Evolutionary conservation across 257 asterid genomes (phyloP).

Genomic region (Fraxinus cuspidata): DNA sequence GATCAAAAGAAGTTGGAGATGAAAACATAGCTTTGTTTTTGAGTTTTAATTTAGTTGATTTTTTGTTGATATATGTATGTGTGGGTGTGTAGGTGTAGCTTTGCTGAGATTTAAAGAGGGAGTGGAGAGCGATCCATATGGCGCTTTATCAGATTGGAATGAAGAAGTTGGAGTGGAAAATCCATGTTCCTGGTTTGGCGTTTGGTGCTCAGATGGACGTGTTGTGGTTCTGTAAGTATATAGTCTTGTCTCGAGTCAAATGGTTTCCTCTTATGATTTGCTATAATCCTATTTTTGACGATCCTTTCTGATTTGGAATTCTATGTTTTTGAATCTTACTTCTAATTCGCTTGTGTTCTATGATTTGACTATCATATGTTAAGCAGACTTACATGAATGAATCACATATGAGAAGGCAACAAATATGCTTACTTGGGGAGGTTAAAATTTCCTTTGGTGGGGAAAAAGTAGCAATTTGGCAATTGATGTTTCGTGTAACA

Average conservation of each 20-base stretch:
- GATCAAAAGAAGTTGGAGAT: neutral
- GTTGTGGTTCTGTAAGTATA: slow-evolving; percentile 72
- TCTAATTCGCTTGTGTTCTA: neutral
- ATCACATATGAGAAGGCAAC: neutral
- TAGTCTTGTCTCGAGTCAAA: neutral
- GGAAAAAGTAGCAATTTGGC: neutral
- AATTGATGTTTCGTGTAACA: neutral
- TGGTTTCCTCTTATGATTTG: neutral
- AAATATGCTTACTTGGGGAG: neutral
- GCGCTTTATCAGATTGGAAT: slow-evolving; percentile 67
- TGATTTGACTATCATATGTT: neutral
- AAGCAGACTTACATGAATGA: neutral
- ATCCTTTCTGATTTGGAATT: slow-evolving; percentile 1
- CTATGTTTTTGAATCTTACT: neutral
- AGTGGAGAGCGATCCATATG: slow-evolving; percentile 58
- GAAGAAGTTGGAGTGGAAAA: slow-evolving; percentile 55
- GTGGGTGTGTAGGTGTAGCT: slow-evolving; percentile 52
- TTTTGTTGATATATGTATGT: neutral
- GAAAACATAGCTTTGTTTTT: neutral
- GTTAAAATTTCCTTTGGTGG: neutral
- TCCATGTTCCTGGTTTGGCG: slow-evolving; percentile 82
- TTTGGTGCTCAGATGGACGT: slow-evolving; percentile 63
- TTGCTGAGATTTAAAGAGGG: slow-evolving; percentile 64
- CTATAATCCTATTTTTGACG: neutral
- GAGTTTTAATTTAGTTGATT: neutral